A percentile compares a stretch with the other conserved stretches of the same genome.
Conservation (phyloP, 225 moss, liverwort and hornwort species). For the Thuidium tamariscinum region DNA sequence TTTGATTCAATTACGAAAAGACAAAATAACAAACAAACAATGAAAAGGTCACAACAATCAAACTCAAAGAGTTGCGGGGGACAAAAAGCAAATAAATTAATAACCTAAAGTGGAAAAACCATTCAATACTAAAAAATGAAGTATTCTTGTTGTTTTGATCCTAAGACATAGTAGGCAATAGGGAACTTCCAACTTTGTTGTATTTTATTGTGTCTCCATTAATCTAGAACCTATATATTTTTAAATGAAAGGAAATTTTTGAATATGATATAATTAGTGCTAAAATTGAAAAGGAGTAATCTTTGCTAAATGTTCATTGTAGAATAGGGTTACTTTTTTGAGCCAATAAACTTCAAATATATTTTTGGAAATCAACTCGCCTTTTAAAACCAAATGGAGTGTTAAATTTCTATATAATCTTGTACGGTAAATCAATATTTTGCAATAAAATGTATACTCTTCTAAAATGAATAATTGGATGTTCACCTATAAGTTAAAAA, state of each 20-base stretch:
- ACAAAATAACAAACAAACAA: neutral
- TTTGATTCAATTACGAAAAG: neutral
- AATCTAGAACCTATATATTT: neutral
- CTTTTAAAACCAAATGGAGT: neutral
- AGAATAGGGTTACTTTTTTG: accelerated
- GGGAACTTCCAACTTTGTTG: neutral
- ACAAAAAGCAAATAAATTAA: neutral
- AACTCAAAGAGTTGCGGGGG: accelerated
- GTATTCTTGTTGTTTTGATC: accelerated
- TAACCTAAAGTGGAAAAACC: accelerated
- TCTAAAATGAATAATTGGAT: neutral
- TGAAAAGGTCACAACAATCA: neutral
- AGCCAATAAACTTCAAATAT: neutral
- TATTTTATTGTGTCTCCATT: neutral
- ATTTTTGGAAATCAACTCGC: neutral
- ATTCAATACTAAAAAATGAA: neutral
- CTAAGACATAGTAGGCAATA: accelerated
- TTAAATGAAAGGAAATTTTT: neutral
- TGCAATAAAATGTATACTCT: neutral
- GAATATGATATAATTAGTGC: neutral
- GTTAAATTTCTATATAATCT: neutral
- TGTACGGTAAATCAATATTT: no score
- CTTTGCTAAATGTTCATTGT: neutral
- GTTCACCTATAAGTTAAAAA: neutral
- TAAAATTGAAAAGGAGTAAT: neutral